Percentiles rank a stretch among this genome's conserved stretches.
Evolutionary conservation across 352 stramenopile genomes (phyloP).

Genomic region (Pythium myriotylum): DNA sequence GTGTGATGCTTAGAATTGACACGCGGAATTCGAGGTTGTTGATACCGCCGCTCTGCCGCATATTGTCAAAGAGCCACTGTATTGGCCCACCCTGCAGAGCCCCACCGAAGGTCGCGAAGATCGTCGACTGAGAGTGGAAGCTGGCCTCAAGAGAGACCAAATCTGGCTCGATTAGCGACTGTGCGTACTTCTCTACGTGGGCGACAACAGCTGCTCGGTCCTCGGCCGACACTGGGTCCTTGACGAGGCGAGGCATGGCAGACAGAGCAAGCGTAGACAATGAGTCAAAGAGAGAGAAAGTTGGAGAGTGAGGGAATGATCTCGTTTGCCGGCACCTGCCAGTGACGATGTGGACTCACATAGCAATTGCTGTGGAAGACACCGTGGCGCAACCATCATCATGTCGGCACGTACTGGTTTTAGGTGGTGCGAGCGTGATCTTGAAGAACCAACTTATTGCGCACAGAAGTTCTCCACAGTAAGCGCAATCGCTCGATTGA

Average conservation of each 20-base stretch:
- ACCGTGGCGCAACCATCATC: too few species aligned
- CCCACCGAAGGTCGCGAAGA: slow-evolving; percentile 15
- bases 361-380: too few species aligned
- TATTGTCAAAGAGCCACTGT: slow-evolving; percentile 19
- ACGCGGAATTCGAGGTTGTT: slow-evolving; percentile 15
- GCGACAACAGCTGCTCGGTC: not conserved
- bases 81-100: slow-evolving; percentile 17
- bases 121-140: slow-evolving; percentile 20
- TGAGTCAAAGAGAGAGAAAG: not conserved
- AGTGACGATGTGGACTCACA: too few species aligned
- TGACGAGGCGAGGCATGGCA: slow-evolving; percentile 11
- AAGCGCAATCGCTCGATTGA: slow-evolving; percentile 1
- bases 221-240: not conserved
- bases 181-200: slow-evolving; percentile 17
- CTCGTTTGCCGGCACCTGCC: too few species aligned
- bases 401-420: too few species aligned
- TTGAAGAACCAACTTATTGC: not conserved
- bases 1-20: slow-evolving; percentile 10
- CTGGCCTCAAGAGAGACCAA: slow-evolving; percentile 9
- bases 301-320: slow-evolving; percentile 1
- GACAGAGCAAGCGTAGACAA: not conserved
- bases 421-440: not conserved
- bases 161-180: slow-evolving; percentile 17
- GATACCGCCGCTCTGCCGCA: slow-evolving; percentile 18
- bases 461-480: not conserved